phyloP scores from a whole-genome alignment of 768 basidiomycete species.

The Cubamyces lactineus region DNA sequence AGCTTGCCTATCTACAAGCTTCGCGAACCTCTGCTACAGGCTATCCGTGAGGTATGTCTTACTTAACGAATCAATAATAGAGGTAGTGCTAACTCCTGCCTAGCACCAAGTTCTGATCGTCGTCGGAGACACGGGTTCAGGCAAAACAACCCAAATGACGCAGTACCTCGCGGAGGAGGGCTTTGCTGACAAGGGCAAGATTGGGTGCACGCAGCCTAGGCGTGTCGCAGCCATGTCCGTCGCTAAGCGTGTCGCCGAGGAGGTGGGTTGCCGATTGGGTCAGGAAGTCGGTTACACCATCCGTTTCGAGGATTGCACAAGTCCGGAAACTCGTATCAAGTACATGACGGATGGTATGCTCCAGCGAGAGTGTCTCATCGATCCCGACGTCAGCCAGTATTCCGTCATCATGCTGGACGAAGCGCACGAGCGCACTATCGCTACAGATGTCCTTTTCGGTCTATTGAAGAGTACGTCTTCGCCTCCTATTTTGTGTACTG shows the following conservation, averaged over 20 bases:
- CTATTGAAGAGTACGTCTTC: slow-evolving; percentile 80
- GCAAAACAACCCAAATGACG: slow-evolving; percentile 99
- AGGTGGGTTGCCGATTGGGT: slow-evolving; percentile 96
- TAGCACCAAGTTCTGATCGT: slow-evolving; percentile 98
- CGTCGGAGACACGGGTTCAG: slow-evolving; percentile 97
- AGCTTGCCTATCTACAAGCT: slow-evolving; percentile 95
- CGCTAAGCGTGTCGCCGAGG: slow-evolving; percentile 97
- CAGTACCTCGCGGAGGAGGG: slow-evolving; percentile 97
- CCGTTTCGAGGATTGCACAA: slow-evolving; percentile 99
- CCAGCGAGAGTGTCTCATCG: slow-evolving; percentile 94
- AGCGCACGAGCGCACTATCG: slow-evolving; percentile 97
- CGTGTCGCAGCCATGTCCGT: slow-evolving; percentile 99
- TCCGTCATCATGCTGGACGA: slow-evolving; percentile 98
- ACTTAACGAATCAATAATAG: neutral
- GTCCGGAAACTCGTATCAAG: slow-evolving; percentile 98
- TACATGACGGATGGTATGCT: slow-evolving; percentile 99
- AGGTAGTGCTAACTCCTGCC: slow-evolving; percentile 27
- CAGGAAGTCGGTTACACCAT: slow-evolving; percentile 99
- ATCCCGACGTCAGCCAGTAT: slow-evolving; percentile 91
- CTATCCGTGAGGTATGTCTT: slow-evolving; percentile 79
- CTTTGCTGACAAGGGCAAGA: slow-evolving; percentile 85
- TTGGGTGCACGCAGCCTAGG: slow-evolving; percentile 98
- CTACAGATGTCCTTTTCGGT: slow-evolving; percentile 98
- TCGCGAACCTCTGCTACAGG: slow-evolving; percentile 84
- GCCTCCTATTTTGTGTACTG: slow-evolving; percentile 30